Percentiles rank a stretch among this genome's conserved stretches.
These are phyloP conservation scores for Nitzschia sp. DNA, from an alignment of 108 stramenopile genomes.

Conservation along the genomic window DNA sequence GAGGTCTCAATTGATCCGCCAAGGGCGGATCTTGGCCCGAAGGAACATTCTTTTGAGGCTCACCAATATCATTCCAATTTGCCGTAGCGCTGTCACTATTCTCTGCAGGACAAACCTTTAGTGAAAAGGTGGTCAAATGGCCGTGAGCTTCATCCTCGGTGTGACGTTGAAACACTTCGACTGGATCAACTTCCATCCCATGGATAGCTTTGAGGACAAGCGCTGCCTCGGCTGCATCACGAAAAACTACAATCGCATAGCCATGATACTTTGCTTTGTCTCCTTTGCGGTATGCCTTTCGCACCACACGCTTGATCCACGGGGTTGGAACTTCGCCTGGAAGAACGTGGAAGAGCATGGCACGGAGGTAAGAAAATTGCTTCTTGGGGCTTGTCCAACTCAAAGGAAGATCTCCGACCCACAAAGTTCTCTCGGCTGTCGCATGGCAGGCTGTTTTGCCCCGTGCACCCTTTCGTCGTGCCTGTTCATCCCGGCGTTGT, in stretches of 20 bases:
- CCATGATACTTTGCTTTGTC: constrained; percentile 11
- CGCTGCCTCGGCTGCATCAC: constrained; percentile 26
- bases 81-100: neutral
- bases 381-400: constrained; percentile 15
- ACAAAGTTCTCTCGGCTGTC: neutral
- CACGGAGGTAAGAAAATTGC: constrained; percentile 16
- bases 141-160: neutral
- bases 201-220: constrained; percentile 9
- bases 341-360: constrained; percentile 10
- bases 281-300: constrained; percentile 22
- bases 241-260: constrained; percentile 35
- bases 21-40: constrained; percentile 1
- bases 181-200: neutral
- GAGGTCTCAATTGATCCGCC: constrained; percentile 12
- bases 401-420: constrained; percentile 31
- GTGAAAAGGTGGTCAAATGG: neutral
- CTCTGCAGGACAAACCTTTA: constrained; percentile 11
- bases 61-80: neutral
- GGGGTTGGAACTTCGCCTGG: constrained; percentile 23
- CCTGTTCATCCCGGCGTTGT: neutral
- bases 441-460: constrained; percentile 16
- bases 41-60: neutral
- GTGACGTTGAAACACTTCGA: neutral
- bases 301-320: constrained; percentile 28
- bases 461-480: neutral